Conservation (phyloP, 106 monocot species). For the Alisma plantagoaquatica region DNA sequence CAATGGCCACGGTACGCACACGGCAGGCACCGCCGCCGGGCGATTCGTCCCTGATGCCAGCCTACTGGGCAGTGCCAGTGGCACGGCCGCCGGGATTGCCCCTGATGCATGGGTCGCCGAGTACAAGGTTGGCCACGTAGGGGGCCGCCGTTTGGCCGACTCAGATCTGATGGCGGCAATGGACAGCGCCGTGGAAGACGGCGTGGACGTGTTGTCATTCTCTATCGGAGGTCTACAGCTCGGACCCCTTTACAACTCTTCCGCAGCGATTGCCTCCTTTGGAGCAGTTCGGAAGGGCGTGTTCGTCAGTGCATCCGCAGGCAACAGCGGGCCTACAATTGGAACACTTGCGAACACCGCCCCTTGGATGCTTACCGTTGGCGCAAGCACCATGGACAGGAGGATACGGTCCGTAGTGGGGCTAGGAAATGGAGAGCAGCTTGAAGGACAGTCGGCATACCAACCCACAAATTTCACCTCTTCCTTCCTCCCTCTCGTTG, state of each 20-base stretch:
- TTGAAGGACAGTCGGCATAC: no score
- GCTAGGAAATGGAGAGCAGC: no score
- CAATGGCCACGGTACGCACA: no score
- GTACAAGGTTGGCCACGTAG: slow-evolving; percentile 19
- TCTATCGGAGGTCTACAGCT: slow-evolving; percentile 3
- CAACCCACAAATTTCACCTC: no score
- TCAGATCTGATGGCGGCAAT: background rate
- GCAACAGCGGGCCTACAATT: slow-evolving; percentile 20
- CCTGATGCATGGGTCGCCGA: slow-evolving; percentile 8
- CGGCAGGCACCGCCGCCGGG: slow-evolving; percentile 10
- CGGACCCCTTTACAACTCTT: slow-evolving; percentile 16
- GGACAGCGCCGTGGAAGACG: slow-evolving; percentile 7
- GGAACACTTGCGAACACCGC: slow-evolving; percentile 21
- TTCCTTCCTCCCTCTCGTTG: no score
- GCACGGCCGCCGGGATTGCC: slow-evolving; percentile 13
- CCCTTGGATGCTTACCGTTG: no score
- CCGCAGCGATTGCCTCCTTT: no score
- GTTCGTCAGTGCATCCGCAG: slow-evolving; percentile 25
- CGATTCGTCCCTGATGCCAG: slow-evolving; percentile 1
- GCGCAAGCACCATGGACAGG: no score
- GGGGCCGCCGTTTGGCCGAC: background rate
- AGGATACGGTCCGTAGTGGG: no score
- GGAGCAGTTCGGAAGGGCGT: no score
- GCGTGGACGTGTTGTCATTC: slow-evolving; percentile 28
- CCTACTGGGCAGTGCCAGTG: slow-evolving; percentile 2